Percentiles rank a stretch among this genome's conserved stretches.
Evolutionary conservation across 768 basidiomycete genomes (phyloP).

Genomic region (Epithele typhae): DNA sequence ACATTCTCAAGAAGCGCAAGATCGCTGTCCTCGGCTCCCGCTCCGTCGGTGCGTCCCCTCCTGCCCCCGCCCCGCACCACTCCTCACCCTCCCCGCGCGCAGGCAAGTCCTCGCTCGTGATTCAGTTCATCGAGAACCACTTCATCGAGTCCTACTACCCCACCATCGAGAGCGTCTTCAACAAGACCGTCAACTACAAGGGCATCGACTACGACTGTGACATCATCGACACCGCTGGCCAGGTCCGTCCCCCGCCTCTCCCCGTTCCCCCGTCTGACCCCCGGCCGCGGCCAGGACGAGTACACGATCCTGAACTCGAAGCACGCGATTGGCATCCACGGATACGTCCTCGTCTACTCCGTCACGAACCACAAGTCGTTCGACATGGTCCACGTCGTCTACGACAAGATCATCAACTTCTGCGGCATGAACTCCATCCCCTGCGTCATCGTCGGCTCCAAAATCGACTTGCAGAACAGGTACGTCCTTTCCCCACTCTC

Average conservation of each 20-base stretch:
- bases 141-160: constrained; percentile 95
- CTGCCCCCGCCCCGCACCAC: constrained; percentile 13
- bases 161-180: constrained; percentile 86
- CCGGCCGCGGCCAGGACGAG: constrained; percentile 63
- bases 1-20: constrained; percentile 72
- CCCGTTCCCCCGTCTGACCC: constrained; percentile 7
- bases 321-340: constrained; percentile 95
- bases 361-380: constrained; percentile 87
- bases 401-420: constrained; percentile 91
- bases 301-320: constrained; percentile 91
- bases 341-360: constrained; percentile 94
- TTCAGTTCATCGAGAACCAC: constrained; percentile 90
- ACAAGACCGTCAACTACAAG: constrained; percentile 82
- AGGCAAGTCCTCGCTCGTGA: constrained; percentile 90
- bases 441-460: constrained; percentile 92
- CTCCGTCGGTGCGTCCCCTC: constrained; percentile 68
- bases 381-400: constrained; percentile 90
- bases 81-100: constrained; percentile 5
- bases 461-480: constrained; percentile 78
- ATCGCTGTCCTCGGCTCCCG: constrained; percentile 86
- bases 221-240: constrained; percentile 97
- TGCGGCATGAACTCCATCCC: constrained; percentile 81
- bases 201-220: constrained; percentile 93
- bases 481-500: constrained; percentile 32
- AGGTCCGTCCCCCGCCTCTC: constrained; percentile 46